Conservation (phyloP, 1,139 yeast genomes). For the Arxiozyma telluris region DNA sequence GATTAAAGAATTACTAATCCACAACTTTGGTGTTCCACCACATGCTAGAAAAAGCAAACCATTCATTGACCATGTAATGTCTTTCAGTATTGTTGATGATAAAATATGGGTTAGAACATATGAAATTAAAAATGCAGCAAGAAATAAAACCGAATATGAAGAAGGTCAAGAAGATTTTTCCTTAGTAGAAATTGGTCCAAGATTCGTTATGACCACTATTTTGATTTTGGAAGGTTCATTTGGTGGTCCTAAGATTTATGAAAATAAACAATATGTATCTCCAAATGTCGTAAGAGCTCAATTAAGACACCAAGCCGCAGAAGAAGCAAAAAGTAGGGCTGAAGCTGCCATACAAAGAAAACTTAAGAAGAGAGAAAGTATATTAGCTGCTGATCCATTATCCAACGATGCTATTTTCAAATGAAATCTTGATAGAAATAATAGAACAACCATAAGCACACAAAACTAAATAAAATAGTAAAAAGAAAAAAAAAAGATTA, state of each 20-base stretch:
- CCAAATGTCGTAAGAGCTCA: conserved; percentile 95
- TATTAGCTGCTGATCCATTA: conserved; percentile 73
- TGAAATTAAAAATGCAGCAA: conserved; percentile 72
- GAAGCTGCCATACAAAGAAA: conserved; percentile 74
- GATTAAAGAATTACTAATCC: conserved; percentile 77
- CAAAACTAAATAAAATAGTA: background rate
- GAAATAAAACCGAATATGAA: conserved; percentile 41
- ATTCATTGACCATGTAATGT: conserved; percentile 88
- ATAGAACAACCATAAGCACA: background rate
- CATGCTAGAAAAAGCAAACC: conserved; percentile 91
- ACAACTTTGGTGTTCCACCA: conserved; percentile 94
- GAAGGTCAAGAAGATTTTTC: conserved; percentile 42
- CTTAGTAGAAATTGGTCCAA: conserved; percentile 92
- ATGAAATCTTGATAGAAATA: conserved; percentile 16
- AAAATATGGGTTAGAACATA: conserved; percentile 94
- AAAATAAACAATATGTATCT: conserved; percentile 91
- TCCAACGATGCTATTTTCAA: conserved; percentile 72
- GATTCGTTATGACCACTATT: conserved; percentile 87
- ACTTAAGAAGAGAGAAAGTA: conserved; percentile 64
- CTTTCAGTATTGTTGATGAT: conserved; percentile 85
- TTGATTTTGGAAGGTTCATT: conserved; percentile 93
- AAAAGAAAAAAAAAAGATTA: background rate
- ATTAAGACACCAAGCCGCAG: conserved; percentile 68
- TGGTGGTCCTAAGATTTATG: conserved; percentile 96
- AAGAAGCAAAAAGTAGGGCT: conserved; percentile 66